phyloP scores from a whole-genome alignment of 2,329 filamentous ascomycete genomes.

The Plenodomus tracheiphilus region DNA sequence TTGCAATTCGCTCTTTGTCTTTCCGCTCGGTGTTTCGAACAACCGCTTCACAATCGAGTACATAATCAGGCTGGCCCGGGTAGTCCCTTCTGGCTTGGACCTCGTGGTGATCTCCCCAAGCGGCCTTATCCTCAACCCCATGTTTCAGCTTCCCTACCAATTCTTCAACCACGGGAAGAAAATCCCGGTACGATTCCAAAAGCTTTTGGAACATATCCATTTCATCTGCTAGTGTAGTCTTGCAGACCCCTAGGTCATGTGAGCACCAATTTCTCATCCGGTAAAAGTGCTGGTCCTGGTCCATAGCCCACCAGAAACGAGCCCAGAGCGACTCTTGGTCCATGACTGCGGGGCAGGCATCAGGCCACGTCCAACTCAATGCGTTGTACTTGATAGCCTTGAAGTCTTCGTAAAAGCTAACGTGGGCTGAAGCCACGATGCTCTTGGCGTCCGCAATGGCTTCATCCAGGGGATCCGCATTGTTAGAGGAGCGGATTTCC shows the following conservation, averaged over 20 bases:
- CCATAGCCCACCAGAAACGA: neutral
- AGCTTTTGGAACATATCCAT: neutral
- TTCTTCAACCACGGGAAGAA: neutral
- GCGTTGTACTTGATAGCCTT: slow-evolving; percentile 2
- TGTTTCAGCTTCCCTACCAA: neutral
- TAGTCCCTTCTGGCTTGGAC: neutral
- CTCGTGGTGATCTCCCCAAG: neutral
- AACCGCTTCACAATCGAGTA: neutral
- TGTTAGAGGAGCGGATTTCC: neutral
- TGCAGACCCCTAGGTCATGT: neutral
- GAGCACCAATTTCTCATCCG: slow-evolving; percentile 5
- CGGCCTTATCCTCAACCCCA: neutral
- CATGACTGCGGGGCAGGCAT: neutral
- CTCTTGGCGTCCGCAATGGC: neutral
- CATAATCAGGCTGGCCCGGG: neutral
- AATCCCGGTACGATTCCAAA: neutral
- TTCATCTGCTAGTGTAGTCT: neutral
- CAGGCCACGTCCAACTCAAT: neutral
- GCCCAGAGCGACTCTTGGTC: neutral
- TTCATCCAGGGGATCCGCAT: slow-evolving; percentile 1
- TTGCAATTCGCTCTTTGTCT: neutral
- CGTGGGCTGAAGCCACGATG: neutral
- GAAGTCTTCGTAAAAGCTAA: neutral
- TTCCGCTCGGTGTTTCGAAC: neutral
- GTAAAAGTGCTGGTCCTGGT: neutral